Base-by-base conservation (phyloP, 331 rosid genomes). In the Erythrophleum ivorense region DNA sequence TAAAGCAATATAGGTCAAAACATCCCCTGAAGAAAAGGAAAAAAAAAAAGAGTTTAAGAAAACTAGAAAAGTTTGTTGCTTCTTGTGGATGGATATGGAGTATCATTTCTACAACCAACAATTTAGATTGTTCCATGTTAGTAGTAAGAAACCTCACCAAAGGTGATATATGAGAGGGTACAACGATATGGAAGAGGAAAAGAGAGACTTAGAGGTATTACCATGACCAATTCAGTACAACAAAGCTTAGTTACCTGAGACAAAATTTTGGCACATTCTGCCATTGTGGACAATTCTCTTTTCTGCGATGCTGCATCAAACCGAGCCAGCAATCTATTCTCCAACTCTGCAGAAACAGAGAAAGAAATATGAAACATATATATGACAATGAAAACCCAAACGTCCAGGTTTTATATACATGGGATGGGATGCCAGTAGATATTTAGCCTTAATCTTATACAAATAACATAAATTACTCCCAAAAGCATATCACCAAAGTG, bases 191-290 rank as follows among this genome's bases (percentile, higher is more conserved):
- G 64, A 31, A 57, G 64, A 36, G 59, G 76, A 43, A 38, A 38
- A 45, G 77, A 15, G 48, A 38, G 19, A 54, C 15, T 34, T 19
- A 36, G 49, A 57, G 82, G 45, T 18, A n/a, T 21, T 19, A 34
- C 21, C 33, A 76, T 21, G 70, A 45, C 85, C 21, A 65, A 83
- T 68, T 43, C 63, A 73, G 81, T 77, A 38, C 55, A 48, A 73
- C 79, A 77, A 77, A 80, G 10, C 67, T 43, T 80, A 34, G 83
- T 82, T 83, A 96, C 98, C 98, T 94, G 97, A 5, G 97, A 92
- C 80, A 96, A 91, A 85, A 94, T 96, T 89, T 94, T 96, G 59
- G 99, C 98, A 88, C 99, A 96, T 89, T 96, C 98, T 58, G 97
- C 97, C 99, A 94, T 96, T 69, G 94, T 88, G 59, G 97, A 86